Base-by-base conservation (phyloP, 768 basidiomycete genomes). In the Tulasnella sp. region DNA sequence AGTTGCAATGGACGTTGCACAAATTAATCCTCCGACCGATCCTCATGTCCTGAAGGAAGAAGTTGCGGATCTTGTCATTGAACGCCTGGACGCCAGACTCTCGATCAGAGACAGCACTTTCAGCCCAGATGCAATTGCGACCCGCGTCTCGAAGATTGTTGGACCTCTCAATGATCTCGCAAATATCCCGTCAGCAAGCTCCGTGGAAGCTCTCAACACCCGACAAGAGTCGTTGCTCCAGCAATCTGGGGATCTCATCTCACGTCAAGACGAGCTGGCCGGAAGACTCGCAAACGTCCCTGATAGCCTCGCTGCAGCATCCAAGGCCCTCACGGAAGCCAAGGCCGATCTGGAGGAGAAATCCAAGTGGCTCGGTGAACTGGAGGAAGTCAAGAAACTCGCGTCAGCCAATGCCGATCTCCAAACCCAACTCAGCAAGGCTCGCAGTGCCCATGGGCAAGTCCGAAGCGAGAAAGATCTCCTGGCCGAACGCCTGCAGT, bases 41-140 rank as follows among this genome's bases (percentile, higher is more conserved):
- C 89, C 92, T 0, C 92, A 93, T 79, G 91, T 92, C 81, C 92
- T 95, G 81, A 93, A 93, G 84, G 93, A 94, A 80, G 92, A 93
- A 80, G 93, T 95, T 0, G 91, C 93, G 1, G 93, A 94, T 81
- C 87, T 94, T 37, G 93, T 95, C 1, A 91, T 95, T 9, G 93
- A 93, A 81, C 89, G 93, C 36, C 85, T 95, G 14, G 91, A 94
- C 79, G 91, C 93, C 14, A 89, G 93, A 25, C 86, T 95, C 69
- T 88, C 92, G 45, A 90, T 93, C 36, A 87, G 93, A 11, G 93
- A 94, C 82, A 89, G 90, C 42, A 38, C 49, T 8, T 38, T 54
- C 39, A 77, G 67, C 39, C 75, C 78, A 37, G 79, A 79, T n/a
- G 37, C 64, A 12, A 72, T 79, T 34, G 74, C 76, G 9, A 67